Evolutionary conservation across 306 rosid species (phyloP), one percentile per base, ranked within the genome.

Genomic region (Medicago arabica): DNA sequence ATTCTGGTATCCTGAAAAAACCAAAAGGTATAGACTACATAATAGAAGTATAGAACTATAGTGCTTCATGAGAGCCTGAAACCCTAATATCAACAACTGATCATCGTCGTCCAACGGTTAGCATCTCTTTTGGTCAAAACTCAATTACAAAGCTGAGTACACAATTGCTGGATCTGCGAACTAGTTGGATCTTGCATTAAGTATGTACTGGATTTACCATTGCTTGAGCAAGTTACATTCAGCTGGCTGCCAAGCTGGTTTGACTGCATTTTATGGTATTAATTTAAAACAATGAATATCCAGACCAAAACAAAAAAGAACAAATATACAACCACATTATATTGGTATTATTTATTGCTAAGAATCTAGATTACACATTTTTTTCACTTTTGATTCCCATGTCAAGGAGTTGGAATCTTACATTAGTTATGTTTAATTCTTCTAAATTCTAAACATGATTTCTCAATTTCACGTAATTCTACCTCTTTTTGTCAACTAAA

Each of bases 171-270:
- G 47, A 94, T 90, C 85, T 84, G 74, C n/a, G 98, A 85, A 81
- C 57, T 78, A 69, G 86, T 72, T 39, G 91, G 89, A 81, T 88
- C 76, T 57, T 78, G 62, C 65, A 81, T 28, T 2, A 28, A 14
- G 81, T 91, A 90, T 43, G 65, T 64, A 36, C 64, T 69, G 14
- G 86, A 85, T 71, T 86, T 91, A 19, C 96, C 97, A 75, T 85
- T 94, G 85, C 80, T 90, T 6, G 96, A 87, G 89, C 98, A 94
- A 18, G 97, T 94, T 44, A 94, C 44, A 40, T 75, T 88, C 73
- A 86, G 77, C 88, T 94, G 95, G 83, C 83, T 83, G 34, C 93
- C 97, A 11, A 80, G 59, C 82, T 91, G 96, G 82, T 41, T 80
- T 58, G 96, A 75, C 98, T 94, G 98, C 86, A 80, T 68, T 83